Percentiles rank a stretch among this genome's conserved stretches.
Conservation (phyloP, 2,329 filamentous ascomycete species). For the Xylaria multiplex region DNA sequence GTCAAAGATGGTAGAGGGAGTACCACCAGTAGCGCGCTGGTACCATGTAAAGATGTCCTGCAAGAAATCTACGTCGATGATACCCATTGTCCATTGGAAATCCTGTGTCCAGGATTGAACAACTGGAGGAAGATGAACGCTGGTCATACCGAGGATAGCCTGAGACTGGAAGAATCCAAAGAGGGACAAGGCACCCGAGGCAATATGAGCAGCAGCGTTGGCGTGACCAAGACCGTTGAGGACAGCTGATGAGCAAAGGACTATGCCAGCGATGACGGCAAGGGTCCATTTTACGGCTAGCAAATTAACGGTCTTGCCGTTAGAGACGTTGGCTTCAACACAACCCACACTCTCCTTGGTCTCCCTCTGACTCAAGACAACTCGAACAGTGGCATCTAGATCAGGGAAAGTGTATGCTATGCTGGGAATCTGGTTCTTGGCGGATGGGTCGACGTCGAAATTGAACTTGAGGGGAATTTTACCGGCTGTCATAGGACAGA, state of each 20-base stretch:
- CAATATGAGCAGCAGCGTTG: constrained; percentile 87
- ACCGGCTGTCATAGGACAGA: constrained; percentile 92
- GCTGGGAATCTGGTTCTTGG: constrained; percentile 70
- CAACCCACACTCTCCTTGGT: constrained; percentile 73
- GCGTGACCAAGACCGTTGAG: constrained; percentile 85
- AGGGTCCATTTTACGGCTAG: constrained; percentile 83
- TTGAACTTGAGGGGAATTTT: constrained; percentile 81
- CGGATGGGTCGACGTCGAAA: constrained; percentile 65
- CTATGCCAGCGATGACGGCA: constrained; percentile 79
- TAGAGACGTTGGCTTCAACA: constrained; percentile 81
- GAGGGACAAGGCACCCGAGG: constrained; percentile 82
- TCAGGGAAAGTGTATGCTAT: constrained; percentile 87
- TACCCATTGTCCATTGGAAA: constrained; percentile 92
- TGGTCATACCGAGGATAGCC: constrained; percentile 81
- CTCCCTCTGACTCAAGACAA: constrained; percentile 75
- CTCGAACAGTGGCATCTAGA: constrained; percentile 79
- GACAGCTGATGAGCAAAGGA: constrained; percentile 80
- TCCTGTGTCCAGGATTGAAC: constrained; percentile 89
- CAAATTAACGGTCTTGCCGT: constrained; percentile 85
- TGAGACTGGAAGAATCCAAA: constrained; percentile 90
- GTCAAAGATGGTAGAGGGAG: constrained; percentile 77
- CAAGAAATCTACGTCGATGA: constrained; percentile 81
- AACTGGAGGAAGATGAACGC: constrained; percentile 79
- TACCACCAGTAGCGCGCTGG: constrained; percentile 84
- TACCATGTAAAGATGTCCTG: constrained; percentile 88